A percentile compares a stretch with the other conserved stretches of the same genome.
phyloP scores from a whole-genome alignment of 2,329 filamentous ascomycete species.

The Stromatinia cepivora region DNA sequence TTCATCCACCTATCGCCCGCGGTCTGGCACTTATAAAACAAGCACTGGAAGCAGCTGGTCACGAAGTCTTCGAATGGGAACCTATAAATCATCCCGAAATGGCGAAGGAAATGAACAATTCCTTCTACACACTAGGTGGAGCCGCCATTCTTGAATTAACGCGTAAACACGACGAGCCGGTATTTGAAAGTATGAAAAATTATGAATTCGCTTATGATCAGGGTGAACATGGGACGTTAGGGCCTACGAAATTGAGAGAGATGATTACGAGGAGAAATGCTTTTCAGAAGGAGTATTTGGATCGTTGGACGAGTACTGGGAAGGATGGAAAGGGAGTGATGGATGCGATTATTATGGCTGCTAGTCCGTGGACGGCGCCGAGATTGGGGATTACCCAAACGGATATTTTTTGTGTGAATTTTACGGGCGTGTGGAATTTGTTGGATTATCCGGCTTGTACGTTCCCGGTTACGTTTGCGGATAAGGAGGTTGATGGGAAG shows the following conservation, averaged over 20 bases:
- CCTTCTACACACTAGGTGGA: constrained; percentile 41
- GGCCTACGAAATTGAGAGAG: constrained; percentile 38
- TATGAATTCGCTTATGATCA: constrained; percentile 37
- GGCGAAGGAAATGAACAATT: constrained; percentile 34
- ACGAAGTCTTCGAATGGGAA: constrained; percentile 21
- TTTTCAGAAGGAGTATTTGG: constrained; percentile 43
- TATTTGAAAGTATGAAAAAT: constrained; percentile 37
- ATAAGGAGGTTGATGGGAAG: constrained; percentile 43
- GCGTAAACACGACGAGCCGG: constrained; percentile 36
- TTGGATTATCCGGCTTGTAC: constrained; percentile 43
- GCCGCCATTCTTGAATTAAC: constrained; percentile 39
- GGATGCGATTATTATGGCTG: constrained; percentile 42
- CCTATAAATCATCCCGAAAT: constrained; percentile 41
- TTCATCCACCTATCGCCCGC: constrained; percentile 19
- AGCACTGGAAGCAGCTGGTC: constrained; percentile 14
- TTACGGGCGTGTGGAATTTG: constrained; percentile 39
- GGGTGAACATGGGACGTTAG: constrained; percentile 37
- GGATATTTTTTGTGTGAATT: constrained; percentile 37
- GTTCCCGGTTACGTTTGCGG: constrained; percentile 47
- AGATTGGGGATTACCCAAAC: constrained; percentile 38
- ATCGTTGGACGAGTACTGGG: constrained; percentile 42
- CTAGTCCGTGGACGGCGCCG: constrained; percentile 42
- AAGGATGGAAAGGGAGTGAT: constrained; percentile 29
- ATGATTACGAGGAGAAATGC: constrained; percentile 41
- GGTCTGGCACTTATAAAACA: constrained; percentile 15